Base-by-base conservation (phyloP, 805 yeast species). In the Monosporozyma solicola region DNA sequence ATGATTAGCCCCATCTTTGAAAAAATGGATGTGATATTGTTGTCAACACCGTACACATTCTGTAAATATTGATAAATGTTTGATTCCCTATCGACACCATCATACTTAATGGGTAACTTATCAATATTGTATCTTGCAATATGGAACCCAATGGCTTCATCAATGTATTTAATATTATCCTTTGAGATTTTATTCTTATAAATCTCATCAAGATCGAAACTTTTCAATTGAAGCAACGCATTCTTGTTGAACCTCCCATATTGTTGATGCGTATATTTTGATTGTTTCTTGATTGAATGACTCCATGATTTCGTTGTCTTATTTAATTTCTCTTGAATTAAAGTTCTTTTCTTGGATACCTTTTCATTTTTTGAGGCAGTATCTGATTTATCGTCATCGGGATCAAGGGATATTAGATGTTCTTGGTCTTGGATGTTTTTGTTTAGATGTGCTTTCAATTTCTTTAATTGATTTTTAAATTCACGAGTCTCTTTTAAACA, bases 71-170 rank as follows among this genome's bases (percentile, higher is more conserved):
- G 65, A 51, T 61, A 67, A 72, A 53, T 57, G 11, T 43, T 24
- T 11, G 46, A 22, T 24, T 35, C 39, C 15, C 39, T 16, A 35
- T 35, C 7, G 4, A 64, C 59, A 2, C 55, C 55, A 49, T 62
- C 61, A 55, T 59, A 50, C 2, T 57, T 59, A 7, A 65, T 61
- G 13, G 75, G 73, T 2, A 71, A 63, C 3, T 65, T 67, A 11
- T 74, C 67, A 51, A 76, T 72, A n/a, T 78, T 80, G 52, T 72
- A 72, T n/a, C 82, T 66, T 10, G 75, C 62, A 22, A 79, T 61
- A 58, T 79, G 82, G 53, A 72, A 66, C 22, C 72, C 71, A 9
- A 79, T 69, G 0, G 80, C 80, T 16, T 64, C 62, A 35, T 74
- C 70, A 22, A 78, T 66, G 37, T 64, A 56, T 9, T 55, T 50